These are phyloP conservation scores for Schwanniomyces occidentalis DNA, from an alignment of 805 yeast genomes.

Conservation along the genomic window DNA sequence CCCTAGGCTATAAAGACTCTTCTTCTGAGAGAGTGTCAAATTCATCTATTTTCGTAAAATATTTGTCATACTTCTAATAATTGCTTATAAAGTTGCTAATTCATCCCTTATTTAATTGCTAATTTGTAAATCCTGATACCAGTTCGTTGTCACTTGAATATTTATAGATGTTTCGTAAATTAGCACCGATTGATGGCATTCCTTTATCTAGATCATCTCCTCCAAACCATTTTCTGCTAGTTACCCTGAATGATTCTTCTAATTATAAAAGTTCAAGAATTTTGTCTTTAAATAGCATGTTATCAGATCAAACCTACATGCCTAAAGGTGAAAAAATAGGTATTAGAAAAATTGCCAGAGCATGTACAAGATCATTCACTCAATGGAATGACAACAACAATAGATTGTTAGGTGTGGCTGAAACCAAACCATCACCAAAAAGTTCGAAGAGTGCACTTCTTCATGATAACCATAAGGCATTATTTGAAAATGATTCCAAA, in stretches of 20 bases:
- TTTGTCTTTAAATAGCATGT: constrained; percentile 5
- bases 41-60: too few species aligned
- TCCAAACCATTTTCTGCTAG: too few species aligned
- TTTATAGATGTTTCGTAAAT: constrained; percentile 6
- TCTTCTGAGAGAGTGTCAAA: too few species aligned
- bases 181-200: constrained; percentile 7
- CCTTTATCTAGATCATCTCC: constrained; percentile 1
- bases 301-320: background rate
- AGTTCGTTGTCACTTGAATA: too few species aligned
- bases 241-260: too few species aligned
- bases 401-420: too few species aligned
- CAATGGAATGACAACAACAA: constrained; percentile 8
- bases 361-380: constrained; percentile 6
- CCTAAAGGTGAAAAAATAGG: constrained; percentile 7
- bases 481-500: background rate
- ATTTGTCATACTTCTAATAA: too few species aligned
- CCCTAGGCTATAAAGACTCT: too few species aligned
- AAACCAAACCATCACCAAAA: background rate
- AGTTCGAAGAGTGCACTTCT: too few species aligned
- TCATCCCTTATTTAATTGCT: too few species aligned
- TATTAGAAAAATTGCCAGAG: constrained; percentile 8
- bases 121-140: too few species aligned
- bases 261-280: constrained; percentile 5
- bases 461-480: background rate
- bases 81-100: too few species aligned